These are phyloP conservation scores for Plantago rigida DNA, from an alignment of 305 asterid species.

Conservation along the genomic window DNA sequence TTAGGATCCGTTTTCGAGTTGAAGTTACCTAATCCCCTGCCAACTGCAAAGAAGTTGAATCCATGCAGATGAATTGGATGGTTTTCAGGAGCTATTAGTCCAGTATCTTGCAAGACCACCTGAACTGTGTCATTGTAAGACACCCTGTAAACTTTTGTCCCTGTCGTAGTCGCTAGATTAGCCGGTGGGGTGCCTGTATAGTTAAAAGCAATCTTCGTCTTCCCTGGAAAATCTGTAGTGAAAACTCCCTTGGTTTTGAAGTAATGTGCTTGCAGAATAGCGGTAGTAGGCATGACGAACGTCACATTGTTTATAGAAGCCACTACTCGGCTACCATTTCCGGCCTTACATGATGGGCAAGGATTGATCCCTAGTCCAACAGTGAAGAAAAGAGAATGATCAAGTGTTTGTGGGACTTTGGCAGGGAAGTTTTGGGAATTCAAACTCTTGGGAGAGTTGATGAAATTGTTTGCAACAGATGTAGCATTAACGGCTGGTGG, in stretches of 20 bases:
- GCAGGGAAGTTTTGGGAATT: constrained; percentile 43
- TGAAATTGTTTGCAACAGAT: constrained; percentile 38
- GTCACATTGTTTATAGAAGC: constrained; percentile 48
- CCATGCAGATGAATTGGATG: constrained; percentile 59
- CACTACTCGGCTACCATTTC: constrained; percentile 42
- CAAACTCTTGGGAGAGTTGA: constrained; percentile 34
- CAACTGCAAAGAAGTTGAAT: constrained; percentile 50
- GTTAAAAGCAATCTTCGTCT: constrained; percentile 36
- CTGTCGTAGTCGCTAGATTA: constrained; percentile 30
- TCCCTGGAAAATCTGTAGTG: constrained; percentile 49
- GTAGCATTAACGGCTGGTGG: constrained; percentile 44
- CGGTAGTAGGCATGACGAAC: constrained; percentile 45
- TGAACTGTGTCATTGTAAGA: constrained; percentile 41
- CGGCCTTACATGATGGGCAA: constrained; percentile 40
- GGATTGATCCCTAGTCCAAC: constrained; percentile 48
- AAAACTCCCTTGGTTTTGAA: constrained; percentile 36
- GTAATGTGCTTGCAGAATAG: constrained; percentile 43
- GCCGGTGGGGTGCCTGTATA: constrained; percentile 43
- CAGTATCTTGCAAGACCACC: constrained; percentile 49
- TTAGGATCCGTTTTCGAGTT: constrained; percentile 36
- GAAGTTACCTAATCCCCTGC: constrained; percentile 46
- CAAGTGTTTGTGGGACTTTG: constrained; percentile 33
- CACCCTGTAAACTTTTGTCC: constrained; percentile 43
- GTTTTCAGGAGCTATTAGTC: constrained; percentile 45
- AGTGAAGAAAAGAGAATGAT: constrained; percentile 37